Base-by-base conservation (phyloP, 2,329 filamentous ascomycete species). In the Daldinia sp. region DNA sequence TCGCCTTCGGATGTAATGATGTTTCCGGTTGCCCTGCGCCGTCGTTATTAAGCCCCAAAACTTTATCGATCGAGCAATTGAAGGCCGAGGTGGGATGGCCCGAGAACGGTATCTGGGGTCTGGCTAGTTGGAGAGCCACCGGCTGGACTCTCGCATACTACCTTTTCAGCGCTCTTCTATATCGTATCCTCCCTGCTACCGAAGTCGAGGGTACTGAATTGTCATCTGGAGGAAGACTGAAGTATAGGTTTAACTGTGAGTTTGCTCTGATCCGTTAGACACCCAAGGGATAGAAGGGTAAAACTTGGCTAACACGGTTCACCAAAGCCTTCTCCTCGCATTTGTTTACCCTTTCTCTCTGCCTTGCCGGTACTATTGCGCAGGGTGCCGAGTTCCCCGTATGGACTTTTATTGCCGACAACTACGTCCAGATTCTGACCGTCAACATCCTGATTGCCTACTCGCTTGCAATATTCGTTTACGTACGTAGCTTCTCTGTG, bases 321-420 rank as follows among this genome's bases (percentile, higher is more conserved):
- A 7, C 3, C 42, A 30, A 72, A 95, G 93, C 93, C 9, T 91
- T 96, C 79, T 83, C 85, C 71, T 93, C 93, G n/a, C 90, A 90
- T 68, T 80, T 93, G 62, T 85, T 92, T 70, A 94, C 91, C 57
- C 83, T 97, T 50, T 85, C 86, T n/a, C 83, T 91, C 5, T 87
- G 90, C 59, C 89, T 89, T 37, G 90, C 90, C 7, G 94, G 94
- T 55, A 97, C 94, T 2, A 81, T 90, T 42, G 81, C 89, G 3
- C 88, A 95, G 74, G 95, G 95, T 63, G 89, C 93, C 58, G 86
- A 95, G 20, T 98, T 97, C 75, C 87, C 89, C 7, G 87, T 98
- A 58, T 99, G 95, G 95, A 93, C 91, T 28, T 98, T 94, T 81
- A 93, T 98, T 77, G 91, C 92, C 83, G 90, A 97, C 78, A 95